phyloP scores from a whole-genome alignment of 2,329 filamentous ascomycete genomes.

The Colletotrichum simmondsii region DNA sequence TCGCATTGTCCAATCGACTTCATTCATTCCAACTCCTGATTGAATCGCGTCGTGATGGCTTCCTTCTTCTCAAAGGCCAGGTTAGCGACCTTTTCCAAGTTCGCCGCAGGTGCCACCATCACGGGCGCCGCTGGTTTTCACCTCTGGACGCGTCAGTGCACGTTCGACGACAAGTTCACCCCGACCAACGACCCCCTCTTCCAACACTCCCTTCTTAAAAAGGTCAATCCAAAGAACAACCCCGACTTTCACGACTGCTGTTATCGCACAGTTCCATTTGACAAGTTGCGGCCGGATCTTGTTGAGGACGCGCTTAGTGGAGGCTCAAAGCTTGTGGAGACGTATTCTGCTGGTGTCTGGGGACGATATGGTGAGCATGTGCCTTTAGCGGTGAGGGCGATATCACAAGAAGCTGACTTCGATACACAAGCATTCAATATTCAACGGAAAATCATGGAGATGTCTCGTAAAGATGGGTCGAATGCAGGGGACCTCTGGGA shows the following conservation, averaged over 20 bases:
- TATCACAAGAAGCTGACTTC: neutral
- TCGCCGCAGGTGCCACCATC: slow-evolving; percentile 2
- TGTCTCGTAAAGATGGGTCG: slow-evolving; percentile 5
- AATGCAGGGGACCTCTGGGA: slow-evolving; percentile 23
- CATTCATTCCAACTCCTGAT: no score
- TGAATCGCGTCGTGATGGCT: neutral
- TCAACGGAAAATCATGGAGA: slow-evolving; percentile 22
- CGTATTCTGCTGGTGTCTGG: slow-evolving; percentile 29
- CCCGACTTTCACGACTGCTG: slow-evolving; percentile 23
- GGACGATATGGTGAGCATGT: slow-evolving; percentile 29
- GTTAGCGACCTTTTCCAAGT: neutral
- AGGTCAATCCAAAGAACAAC: slow-evolving; percentile 9
- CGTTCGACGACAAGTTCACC: slow-evolving; percentile 24
- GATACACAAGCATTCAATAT: neutral
- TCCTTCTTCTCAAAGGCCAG: neutral
- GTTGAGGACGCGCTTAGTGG: slow-evolving; percentile 26
- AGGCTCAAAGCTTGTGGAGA: slow-evolving; percentile 23
- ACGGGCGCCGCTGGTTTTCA: slow-evolving; percentile 21
- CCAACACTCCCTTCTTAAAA: slow-evolving; percentile 16
- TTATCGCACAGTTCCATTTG: slow-evolving; percentile 2
- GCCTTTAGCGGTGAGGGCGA: neutral
- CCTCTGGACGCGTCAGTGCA: slow-evolving; percentile 28
- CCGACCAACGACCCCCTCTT: slow-evolving; percentile 5
- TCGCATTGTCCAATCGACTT: neutral
- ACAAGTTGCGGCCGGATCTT: slow-evolving; percentile 22